Percentiles rank a stretch among this genome's conserved stretches.
Conservation (phyloP, 164 flowering plant species). For the Dillenia suffruticosa region DNA sequence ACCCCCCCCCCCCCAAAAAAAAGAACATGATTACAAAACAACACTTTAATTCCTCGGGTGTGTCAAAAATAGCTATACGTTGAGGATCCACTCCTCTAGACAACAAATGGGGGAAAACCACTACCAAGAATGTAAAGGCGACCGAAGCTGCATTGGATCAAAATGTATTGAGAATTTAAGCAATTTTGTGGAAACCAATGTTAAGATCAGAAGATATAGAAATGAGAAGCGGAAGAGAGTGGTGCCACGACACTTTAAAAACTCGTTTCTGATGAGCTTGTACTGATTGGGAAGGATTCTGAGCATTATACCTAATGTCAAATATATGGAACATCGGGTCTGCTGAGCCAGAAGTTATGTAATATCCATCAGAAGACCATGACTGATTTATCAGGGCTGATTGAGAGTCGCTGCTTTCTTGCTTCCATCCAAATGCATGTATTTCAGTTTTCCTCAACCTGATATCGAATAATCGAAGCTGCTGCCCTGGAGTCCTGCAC, state of each 20-base stretch:
- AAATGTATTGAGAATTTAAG: not conserved
- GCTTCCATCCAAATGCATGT: conserved; percentile 87
- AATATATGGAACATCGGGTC: conserved; percentile 88
- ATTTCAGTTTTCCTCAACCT: conserved; percentile 69
- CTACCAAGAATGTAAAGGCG: too few relatives aligned
- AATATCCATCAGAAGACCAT: conserved; percentile 93
- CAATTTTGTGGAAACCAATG: conserved; percentile 74
- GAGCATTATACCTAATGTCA: conserved; percentile 72
- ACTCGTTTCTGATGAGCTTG: conserved; percentile 91
- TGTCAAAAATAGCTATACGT: too few relatives aligned
- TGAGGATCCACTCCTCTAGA: too few relatives aligned
- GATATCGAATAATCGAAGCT: conserved; percentile 78
- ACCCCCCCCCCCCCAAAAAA: too few relatives aligned
- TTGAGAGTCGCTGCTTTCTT: conserved; percentile 90
- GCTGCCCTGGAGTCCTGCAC: conserved; percentile 68
- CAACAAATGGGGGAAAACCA: too few relatives aligned
- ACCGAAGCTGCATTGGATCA: too few relatives aligned
- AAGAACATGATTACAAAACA: too few relatives aligned
- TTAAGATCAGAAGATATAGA: conserved; percentile 88
- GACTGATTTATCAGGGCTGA: conserved; percentile 91
- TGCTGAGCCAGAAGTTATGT: conserved; percentile 80
- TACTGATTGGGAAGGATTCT: conserved; percentile 72
- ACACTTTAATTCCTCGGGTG: too few relatives aligned
- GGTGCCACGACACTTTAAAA: conserved; percentile 86
- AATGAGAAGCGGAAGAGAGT: conserved; percentile 66